Base-by-base conservation (phyloP, 176 grass and related monocot genomes). In the Triticum urartu region DNA sequence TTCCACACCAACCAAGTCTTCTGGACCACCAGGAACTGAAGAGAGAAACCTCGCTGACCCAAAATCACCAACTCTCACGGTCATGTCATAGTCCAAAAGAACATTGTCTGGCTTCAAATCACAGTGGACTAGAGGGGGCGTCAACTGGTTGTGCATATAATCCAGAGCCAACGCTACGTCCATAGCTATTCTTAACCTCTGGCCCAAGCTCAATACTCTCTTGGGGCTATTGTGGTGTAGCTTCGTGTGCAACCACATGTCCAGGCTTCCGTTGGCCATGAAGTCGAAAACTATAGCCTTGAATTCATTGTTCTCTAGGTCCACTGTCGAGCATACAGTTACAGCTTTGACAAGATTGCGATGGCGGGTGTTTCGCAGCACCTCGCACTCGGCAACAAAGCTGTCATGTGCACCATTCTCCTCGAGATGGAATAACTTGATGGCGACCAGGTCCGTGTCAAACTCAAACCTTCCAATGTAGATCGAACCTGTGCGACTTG, bases 251-350 rank as follows among this genome's bases (percentile, higher is more conserved):
- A 88, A 0, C 74, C 74, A 88, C 64, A 71, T 88, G 28, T 88
- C 87, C 4, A 84, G 5, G 64, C 72, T 83, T 18, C 86, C 86
- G 24, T 88, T 88, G 17, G 80, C 80, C 86, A 88, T 88, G 63
- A 88, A 88, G 18, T 88, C 25, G 3, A 88, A 70, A 83, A 6
- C 78, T 13, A 88, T 6, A 70, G 86, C 86, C 8, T 88, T 88
- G 20, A 88, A 83, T 35, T 88, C 86, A 20, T 83, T 78, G 35
- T 84, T 88, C 1, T 84, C 81, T 20, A 43, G 25, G 60, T 84
- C 52, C 5, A 88, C 74, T n/a, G 81, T 84, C 72, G 86, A 88
- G 64, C 86, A 88, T 40, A 68, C 18, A 0, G 86, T 88, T 9
- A 88, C 12, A 47, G 80, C 64, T 63, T 83, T 39, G 17, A 83